Evolutionary conservation across 192 early-diverging fungal species (phyloP), one percentile per base, ranked within the genome.

Genomic region (Rhizophagus clarus): DNA sequence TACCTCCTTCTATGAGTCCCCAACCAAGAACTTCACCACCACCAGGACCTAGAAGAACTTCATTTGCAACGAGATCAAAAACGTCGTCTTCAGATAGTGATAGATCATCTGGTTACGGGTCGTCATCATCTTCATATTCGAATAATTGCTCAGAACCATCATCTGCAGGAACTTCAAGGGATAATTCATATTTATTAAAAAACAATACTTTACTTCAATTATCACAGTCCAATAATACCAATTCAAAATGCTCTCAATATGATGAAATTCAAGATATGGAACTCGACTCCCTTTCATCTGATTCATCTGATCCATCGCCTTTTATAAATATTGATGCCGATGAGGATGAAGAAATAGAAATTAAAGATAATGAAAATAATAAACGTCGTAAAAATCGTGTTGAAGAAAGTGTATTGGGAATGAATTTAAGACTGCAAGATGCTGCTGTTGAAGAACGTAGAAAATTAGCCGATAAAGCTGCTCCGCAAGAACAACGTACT

Each of bases 241-340:
- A 40, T 20, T 15, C 12, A 71, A 37, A 29, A 71, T 40, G 37
- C 3, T 45, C 69, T 3, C 31, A 29, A n/a, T 14, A 71, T 34
- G 69, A 71, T 42, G 69, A 71, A 24, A n/a, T 71, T 14, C 69
- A 71, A 40, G 69, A 71, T 40, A 71, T 71, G 69, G 69, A 71
- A 20, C 69, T 71, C 40, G 69, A 71, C 22, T 71, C 69, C 2
- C 69, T 37, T 22, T 71, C 69, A 22, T 34, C 31, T 5, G 37
- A 71, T 71, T 42, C 69, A 37, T 71, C 69, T 37, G 37, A 14
- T 20, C 69, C n/a, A n/a, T 71, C 22, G 1, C 69, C 69, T 10
- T 71, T 34, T 40, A 71, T 71, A 34, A 71, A 71, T 45, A 71
- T 71, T 71, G 69, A 71, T 40, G 69, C 11, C 12, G 69, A 71